phyloP scores from a whole-genome alignment of 169 alveolate species.

The Plasmodium gonderi region DNA sequence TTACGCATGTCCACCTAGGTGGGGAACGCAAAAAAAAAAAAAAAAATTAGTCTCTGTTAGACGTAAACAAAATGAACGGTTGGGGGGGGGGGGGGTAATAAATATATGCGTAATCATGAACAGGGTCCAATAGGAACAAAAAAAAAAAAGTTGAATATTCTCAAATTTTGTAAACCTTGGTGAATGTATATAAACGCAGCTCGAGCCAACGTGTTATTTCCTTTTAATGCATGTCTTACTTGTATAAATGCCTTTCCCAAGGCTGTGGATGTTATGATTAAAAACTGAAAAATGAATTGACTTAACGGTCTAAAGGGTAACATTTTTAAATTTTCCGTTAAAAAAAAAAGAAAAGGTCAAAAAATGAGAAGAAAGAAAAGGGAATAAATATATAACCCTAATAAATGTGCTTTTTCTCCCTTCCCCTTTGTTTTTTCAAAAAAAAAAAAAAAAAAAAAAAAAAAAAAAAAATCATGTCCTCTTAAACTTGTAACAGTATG shows the following conservation, averaged over 20 bases:
- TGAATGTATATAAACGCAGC: no score
- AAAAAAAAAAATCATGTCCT: neutral
- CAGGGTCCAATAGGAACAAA: no score
- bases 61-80: no score
- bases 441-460: no score
- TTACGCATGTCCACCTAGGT: no score
- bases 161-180: no score
- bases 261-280: conserved; percentile 63
- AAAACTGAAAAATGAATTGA: conserved; percentile 65
- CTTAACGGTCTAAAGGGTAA: conserved; percentile 68
- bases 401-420: neutral
- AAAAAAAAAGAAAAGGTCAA: conserved; percentile 1
- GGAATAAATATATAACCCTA: neutral
- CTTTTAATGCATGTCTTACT: conserved; percentile 2
- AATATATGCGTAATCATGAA: no score
- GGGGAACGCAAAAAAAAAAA: no score
- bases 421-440: conserved; percentile 12
- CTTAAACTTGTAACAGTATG: neutral
- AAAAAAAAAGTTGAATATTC: no score
- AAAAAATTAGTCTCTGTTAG: no score
- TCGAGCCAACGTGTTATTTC: neutral
- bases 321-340: conserved; percentile 40
- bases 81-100: no score
- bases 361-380: neutral
- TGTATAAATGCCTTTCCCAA: conserved; percentile 70